Evolutionary conservation across 257 asterid genomes (phyloP), one percentile per base, ranked within the genome.

Genomic region (Linderniella brevidens): DNA sequence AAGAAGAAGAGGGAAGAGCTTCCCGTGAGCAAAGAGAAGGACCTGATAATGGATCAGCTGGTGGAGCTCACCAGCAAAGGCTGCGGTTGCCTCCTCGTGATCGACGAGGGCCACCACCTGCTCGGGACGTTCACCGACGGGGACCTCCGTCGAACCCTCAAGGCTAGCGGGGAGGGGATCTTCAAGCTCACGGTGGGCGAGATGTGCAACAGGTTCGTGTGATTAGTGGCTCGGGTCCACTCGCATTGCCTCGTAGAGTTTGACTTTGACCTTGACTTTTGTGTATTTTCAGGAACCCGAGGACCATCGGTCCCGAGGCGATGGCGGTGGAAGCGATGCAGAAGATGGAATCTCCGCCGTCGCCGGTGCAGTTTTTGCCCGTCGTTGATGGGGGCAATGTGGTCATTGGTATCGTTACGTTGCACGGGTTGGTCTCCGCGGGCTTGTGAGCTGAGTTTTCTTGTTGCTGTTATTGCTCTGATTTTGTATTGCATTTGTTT

Each of bases 241-340:
- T 6, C 32, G 4, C 32, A 25, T 25, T 6, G 32, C 32, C 32
- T 25, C 32, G 32, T 2, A 25, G 32, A 25, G 32, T 6, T 25
- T n/a, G n/a, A n/a, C n/a, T n/a, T n/a, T n/a, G n/a, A n/a, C n/a
- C n/a, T 25, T 25, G 4, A 25, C 32, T 41, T 38, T 38, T 39
- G 54, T 46, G 48, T 25, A 16, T 12, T 67, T 65, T 20, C 87
- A 86, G 96, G 83, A 66, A 73, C 25, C 94, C 96, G 0, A 86
- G 96, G 73, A 82, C 85, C 17, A 82, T 81, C 8, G 64, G 67
- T 9, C 85, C 84, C 0, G 92, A 86, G 13, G 82, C 92, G 36
- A 79, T 87, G 97, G 97, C 97, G 16, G 83, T 73, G 3, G 95
- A 75, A 46, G 97, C 97, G 63, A 82, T 83, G 95, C 73, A 83